These are phyloP conservation scores for Rhodofomes roseus DNA, from an alignment of 1,284 basidiomycete species.

Conservation along the genomic window DNA sequence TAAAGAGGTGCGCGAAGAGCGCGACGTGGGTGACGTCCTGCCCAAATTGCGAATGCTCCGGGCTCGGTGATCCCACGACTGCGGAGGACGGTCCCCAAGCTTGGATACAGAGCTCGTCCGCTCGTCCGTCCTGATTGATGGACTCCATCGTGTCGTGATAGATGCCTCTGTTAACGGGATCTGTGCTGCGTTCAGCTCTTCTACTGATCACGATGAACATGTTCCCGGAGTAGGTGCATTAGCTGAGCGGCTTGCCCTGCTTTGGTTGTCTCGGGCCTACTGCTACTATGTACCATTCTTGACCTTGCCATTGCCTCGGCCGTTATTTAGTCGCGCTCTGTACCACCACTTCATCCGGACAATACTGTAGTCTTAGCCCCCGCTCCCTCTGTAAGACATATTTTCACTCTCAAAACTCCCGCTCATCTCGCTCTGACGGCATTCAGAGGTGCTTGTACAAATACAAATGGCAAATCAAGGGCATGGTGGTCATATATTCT, in stretches of 20 bases:
- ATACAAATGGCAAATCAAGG: too few relatives aligned
- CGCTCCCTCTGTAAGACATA: not conserved
- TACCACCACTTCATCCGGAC: not conserved
- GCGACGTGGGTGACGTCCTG: slow-evolving; percentile 24
- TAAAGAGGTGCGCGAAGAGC: slow-evolving; percentile 22
- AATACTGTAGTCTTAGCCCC: not conserved
- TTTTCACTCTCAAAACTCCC: not conserved
- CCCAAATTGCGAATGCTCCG: slow-evolving; percentile 23
- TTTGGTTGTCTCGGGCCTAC: not conserved
- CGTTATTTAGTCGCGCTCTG: not conserved
- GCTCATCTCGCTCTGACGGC: not conserved
- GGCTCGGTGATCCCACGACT: slow-evolving; percentile 1
- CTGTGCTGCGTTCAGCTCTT: not conserved
- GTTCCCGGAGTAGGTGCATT: not conserved
- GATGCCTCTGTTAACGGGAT: not conserved
- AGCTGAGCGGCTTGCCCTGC: not conserved
- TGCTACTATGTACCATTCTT: not conserved
- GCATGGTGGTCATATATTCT: too few relatives aligned
- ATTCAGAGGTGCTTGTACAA: not conserved
- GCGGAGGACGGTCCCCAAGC: not conserved
- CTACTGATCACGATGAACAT: not conserved
- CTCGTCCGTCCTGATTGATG: not conserved
- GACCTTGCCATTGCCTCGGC: not conserved
- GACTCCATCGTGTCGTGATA: not conserved
- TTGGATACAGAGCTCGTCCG: not conserved